phyloP scores from a whole-genome alignment of 139 green algal species.

The Chlorella sp. region DNA sequence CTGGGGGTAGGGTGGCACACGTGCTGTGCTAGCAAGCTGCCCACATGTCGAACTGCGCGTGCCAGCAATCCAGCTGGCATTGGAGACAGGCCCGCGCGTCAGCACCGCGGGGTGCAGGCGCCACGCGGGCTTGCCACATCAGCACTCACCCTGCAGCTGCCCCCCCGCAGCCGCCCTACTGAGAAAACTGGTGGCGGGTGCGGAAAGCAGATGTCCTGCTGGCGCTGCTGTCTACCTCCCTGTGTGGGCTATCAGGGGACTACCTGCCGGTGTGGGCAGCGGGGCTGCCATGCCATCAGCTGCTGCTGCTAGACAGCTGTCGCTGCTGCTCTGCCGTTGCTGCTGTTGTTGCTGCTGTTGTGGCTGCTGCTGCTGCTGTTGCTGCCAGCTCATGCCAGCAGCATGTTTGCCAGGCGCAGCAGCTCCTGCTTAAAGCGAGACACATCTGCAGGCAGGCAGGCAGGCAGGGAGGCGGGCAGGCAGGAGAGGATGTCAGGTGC shows the following conservation, averaged over 20 bases:
- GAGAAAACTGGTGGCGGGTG: slow-evolving; percentile 23
- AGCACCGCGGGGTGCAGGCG: too few relatives aligned
- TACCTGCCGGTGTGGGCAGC: too few relatives aligned
- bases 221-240: too few relatives aligned
- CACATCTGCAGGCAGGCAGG: slow-evolving; percentile 34
- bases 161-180: background rate
- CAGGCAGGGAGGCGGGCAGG: background rate
- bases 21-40: background rate
- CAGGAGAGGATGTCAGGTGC: background rate
- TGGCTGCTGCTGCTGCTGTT: background rate
- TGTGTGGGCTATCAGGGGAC: too few relatives aligned
- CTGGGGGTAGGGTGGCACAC: background rate
- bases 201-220: background rate
- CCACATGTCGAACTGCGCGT: background rate
- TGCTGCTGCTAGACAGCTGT: too few relatives aligned
- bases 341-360: background rate
- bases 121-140: background rate
- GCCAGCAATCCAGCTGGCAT: background rate
- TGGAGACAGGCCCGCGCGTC: too few relatives aligned
- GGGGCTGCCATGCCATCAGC: too few relatives aligned
- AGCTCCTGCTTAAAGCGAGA: slow-evolving; percentile 54
- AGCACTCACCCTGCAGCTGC: background rate
- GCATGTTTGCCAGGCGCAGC: slow-evolving; percentile 32
- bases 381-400: slow-evolving; percentile 1
- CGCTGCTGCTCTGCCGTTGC: too few relatives aligned